Evolutionary conservation across 306 rosid species (phyloP).

Genomic region (Carpinus viminea): DNA sequence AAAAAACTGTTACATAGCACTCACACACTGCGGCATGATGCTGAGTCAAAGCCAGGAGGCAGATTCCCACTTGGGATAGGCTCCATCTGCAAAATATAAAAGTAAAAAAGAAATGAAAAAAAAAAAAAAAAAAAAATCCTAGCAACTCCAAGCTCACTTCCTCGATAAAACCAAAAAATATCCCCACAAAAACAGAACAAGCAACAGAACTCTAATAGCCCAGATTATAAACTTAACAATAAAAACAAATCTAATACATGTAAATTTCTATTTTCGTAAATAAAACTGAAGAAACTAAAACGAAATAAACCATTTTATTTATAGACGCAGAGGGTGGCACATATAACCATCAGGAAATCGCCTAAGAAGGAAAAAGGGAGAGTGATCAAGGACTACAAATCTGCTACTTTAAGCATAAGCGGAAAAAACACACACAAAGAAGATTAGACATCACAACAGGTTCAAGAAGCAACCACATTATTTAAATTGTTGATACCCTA

Average conservation of each 20-base stretch:
- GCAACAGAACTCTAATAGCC: neutral
- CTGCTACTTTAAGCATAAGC: neutral
- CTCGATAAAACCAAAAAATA: conserved; percentile 7
- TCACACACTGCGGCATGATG: conserved; percentile 63
- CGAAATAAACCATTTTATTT: neutral
- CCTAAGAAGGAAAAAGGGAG: neutral
- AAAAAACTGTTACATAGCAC: conserved; percentile 29
- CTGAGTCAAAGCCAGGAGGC: conserved; percentile 63
- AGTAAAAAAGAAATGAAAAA: conserved; percentile 23
- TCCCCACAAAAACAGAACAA: neutral
- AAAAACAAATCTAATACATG: neutral
- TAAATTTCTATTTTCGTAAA: neutral
- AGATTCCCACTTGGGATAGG: conserved; percentile 65
- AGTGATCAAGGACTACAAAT: neutral
- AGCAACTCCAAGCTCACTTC: conserved; percentile 11
- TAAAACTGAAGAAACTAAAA: neutral
- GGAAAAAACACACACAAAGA: neutral
- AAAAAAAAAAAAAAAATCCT: conserved; percentile 7
- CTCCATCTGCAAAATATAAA: conserved; percentile 49
- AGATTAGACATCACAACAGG: neutral
- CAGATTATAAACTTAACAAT: conserved; percentile 1
- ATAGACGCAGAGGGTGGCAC: neutral
- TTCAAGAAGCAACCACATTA: neutral
- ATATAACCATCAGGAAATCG: neutral
- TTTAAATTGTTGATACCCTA: neutral